Percentiles rank a stretch among this genome's conserved stretches.
Conservation (phyloP, 805 yeast species). For the Babjeviella inositovora region DNA sequence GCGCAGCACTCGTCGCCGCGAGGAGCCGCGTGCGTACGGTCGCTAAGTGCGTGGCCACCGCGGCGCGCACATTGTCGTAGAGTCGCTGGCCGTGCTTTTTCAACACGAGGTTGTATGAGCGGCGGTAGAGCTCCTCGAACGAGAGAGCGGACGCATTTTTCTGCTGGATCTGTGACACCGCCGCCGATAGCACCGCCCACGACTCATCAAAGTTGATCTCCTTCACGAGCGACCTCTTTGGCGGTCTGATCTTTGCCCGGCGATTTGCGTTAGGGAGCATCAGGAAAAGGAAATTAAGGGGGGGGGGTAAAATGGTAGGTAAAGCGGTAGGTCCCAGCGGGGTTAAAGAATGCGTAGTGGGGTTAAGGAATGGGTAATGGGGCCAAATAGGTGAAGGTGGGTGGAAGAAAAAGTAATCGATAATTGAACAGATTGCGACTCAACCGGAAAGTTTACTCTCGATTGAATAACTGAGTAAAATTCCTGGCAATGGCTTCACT, state of each 20-base stretch:
- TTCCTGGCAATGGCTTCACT: no score
- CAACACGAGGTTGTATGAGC: conserved; percentile 63
- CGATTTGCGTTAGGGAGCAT: conserved; percentile 19
- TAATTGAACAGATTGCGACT: no score
- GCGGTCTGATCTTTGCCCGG: conserved; percentile 51
- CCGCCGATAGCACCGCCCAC: conserved; percentile 51
- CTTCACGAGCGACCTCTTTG: conserved; percentile 25
- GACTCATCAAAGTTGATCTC: conserved; percentile 43
- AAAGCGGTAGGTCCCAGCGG: no score
- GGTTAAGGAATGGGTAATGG: no score
- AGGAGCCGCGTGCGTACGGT: conserved; percentile 5
- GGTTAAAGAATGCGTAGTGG: no score
- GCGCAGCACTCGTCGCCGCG: conserved; percentile 7
- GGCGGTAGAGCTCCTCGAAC: conserved; percentile 70
- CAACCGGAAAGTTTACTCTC: no score
- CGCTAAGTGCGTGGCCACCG: conserved; percentile 30
- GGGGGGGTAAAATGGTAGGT: no score
- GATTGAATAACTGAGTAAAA: no score
- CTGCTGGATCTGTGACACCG: conserved; percentile 55
- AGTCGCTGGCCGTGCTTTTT: conserved; percentile 50
- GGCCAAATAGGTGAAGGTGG: no score
- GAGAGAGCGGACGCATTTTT: conserved; percentile 62
- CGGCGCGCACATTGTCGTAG: conserved; percentile 39
- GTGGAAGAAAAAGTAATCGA: no score
- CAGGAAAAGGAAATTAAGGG: no score